phyloP scores from a whole-genome alignment of 2,329 filamentous ascomycete genomes.

The Fusarium tuaranense region DNA sequence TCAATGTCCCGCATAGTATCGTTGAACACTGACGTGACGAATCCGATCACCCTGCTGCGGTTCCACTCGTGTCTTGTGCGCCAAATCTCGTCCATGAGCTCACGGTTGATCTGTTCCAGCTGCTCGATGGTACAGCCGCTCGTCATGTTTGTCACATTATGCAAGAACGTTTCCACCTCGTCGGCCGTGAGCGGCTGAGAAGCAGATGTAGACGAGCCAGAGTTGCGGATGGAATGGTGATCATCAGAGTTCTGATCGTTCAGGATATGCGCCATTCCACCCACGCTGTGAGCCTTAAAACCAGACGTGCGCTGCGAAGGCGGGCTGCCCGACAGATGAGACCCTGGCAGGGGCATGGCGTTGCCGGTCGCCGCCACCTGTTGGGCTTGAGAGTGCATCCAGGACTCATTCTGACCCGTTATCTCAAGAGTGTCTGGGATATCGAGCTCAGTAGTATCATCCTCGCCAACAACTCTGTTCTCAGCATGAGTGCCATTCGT shows the following conservation, averaged over 20 bases:
- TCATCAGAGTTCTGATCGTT: slow-evolving; percentile 56
- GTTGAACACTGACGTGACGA: slow-evolving; percentile 79
- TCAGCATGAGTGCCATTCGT: slow-evolving; percentile 74
- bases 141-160: slow-evolving; percentile 73
- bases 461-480: slow-evolving; percentile 50
- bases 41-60: slow-evolving; percentile 75
- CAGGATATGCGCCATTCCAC: slow-evolving; percentile 51
- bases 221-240: slow-evolving; percentile 44
- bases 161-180: slow-evolving; percentile 69
- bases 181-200: slow-evolving; percentile 62
- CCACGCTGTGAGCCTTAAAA: slow-evolving; percentile 46
- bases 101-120: slow-evolving; percentile 90
- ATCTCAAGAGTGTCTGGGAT: slow-evolving; percentile 67
- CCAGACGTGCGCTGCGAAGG: slow-evolving; percentile 50
- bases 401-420: slow-evolving; percentile 63
- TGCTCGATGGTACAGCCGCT: slow-evolving; percentile 91
- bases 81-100: slow-evolving; percentile 94
- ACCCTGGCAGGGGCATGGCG: slow-evolving; percentile 41
- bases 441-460: slow-evolving; percentile 52
- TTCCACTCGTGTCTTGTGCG: slow-evolving; percentile 83
- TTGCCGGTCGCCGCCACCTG: slow-evolving; percentile 61
- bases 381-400: slow-evolving; percentile 70
- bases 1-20: slow-evolving; percentile 78
- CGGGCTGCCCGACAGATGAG: slow-evolving; percentile 50
- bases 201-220: slow-evolving; percentile 55